Conservation (phyloP, 768 basidiomycete genomes). For the Mycena leptocephala region DNA sequence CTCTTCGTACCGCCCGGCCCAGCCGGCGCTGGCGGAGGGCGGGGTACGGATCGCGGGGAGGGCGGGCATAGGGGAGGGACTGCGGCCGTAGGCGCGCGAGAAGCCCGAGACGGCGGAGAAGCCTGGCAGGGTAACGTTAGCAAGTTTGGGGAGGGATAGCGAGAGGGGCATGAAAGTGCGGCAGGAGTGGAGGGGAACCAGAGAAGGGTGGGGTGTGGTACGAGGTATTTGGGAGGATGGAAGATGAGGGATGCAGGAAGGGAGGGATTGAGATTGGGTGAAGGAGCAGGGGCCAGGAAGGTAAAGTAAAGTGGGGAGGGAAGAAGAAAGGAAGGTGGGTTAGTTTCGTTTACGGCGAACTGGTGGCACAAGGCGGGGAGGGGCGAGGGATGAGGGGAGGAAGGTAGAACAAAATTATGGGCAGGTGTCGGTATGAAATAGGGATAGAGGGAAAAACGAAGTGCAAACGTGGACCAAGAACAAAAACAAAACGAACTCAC, state of each 20-base stretch:
- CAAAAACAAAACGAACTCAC: conserved; percentile 14
- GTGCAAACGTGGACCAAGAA: not conserved
- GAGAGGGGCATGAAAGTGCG: too few species aligned
- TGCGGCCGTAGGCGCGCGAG: conserved; percentile 78
- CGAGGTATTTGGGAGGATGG: too few species aligned
- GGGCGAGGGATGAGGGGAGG: too few species aligned
- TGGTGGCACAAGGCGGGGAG: too few species aligned
- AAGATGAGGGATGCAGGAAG: not conserved
- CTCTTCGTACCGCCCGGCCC: conserved; percentile 29
- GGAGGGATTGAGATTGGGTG: not conserved
- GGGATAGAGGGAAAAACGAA: not conserved
- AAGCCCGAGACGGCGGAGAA: conserved; percentile 61
- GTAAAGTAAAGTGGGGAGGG: too few species aligned
- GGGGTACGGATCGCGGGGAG: conserved; percentile 93
- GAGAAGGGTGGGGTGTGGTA: not conserved
- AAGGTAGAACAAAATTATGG: too few species aligned
- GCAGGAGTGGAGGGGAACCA: not conserved
- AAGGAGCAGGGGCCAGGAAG: too few species aligned
- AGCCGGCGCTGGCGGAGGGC: conserved; percentile 47
- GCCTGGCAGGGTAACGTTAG: conserved; percentile 19
- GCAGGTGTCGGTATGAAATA: too few species aligned
- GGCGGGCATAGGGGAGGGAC: conserved; percentile 92
- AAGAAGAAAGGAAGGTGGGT: too few species aligned
- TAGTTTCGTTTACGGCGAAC: too few species aligned
- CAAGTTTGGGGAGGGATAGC: too few species aligned